These are phyloP conservation scores for Grosmannia clavigera DNA, from an alignment of 2,329 filamentous ascomycete species.

Conservation along the genomic window DNA sequence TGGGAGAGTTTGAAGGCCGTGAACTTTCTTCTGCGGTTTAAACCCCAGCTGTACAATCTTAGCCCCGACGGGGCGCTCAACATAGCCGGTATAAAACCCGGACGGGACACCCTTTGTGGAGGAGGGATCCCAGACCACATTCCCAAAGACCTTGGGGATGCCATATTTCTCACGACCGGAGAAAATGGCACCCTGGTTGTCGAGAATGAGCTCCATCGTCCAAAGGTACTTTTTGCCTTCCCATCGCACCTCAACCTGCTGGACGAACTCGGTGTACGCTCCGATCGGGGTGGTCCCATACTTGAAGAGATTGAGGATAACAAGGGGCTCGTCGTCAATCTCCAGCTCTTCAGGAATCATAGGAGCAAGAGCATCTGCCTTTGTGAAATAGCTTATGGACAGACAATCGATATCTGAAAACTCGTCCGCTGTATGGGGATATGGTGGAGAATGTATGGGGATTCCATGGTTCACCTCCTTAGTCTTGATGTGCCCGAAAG, in stretches of 20 bases:
- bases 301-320: background rate
- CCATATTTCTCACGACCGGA: background rate
- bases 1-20: background rate
- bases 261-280: conserved; percentile 1
- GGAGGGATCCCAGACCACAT: background rate
- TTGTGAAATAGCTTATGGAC: no score
- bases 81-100: background rate
- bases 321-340: conserved; percentile 2
- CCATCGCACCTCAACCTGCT: background rate
- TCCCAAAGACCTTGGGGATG: conserved; percentile 1
- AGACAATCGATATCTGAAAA: no score
- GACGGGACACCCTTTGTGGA: background rate
- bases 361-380: background rate
- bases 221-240: background rate
- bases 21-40: background rate
- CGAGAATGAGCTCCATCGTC: conserved; percentile 1
- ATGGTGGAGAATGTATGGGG: no score
- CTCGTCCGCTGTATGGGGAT: no score
- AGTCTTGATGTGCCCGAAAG: no score
- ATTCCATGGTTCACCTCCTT: no score
- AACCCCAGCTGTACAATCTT: conserved; percentile 1
- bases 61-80: background rate
- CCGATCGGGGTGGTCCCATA: conserved; percentile 1
- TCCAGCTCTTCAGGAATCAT: conserved; percentile 1
- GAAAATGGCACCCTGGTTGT: conserved; percentile 1